Evolutionary conservation across 768 basidiomycete species (phyloP), one percentile per base, ranked within the genome.

Genomic region (Suillus hirtellus): DNA sequence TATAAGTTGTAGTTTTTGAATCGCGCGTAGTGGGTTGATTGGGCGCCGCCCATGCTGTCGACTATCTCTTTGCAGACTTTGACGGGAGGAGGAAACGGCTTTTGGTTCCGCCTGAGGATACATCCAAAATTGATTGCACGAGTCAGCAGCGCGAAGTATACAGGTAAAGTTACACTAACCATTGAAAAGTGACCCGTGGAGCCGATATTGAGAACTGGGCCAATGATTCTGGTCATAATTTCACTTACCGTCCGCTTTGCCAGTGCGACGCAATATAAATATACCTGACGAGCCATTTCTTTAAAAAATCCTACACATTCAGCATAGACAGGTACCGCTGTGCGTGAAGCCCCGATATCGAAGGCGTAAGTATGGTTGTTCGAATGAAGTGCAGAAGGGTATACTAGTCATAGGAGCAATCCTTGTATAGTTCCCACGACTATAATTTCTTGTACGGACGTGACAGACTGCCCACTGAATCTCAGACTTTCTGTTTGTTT

Each of bases 51-150:
- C 95, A 99, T 96, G 12, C 93, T 96, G 73, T 99, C 96, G 0
- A 99, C 94, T 96, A 99, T 99, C 73, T 99, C 97, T 71, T 96
- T 96, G 77, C 96, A 98, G 44, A 99, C 92, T 74, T 99, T 99
- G 67, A 99, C n/a, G 14, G 95, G 93, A 7, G 97, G 97, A 2
- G 97, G 96, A 72, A 96, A 96, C 0, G 95, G 94, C 71, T 99
- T 99, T 0, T 97, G 97, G 72, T 99, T 97, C 3, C 95, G 89
- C 2, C 97, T 97, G 15, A 99, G 84, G 69, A 99, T 99, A 76
- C 97, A 99, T 2, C 97, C 96, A 71, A 99, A 99, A 73, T 99
- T 96, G 65, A 99, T 96, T 96, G 72, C 0, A 21, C 24, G 15
- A 56, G 60, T 77, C 24, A 72, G 40, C 12, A 10, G 38, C 11